Percentiles rank a stretch among this genome's conserved stretches.
Conservation (phyloP, 306 rosid genomes). For the Lithocarpus polystachyus region DNA sequence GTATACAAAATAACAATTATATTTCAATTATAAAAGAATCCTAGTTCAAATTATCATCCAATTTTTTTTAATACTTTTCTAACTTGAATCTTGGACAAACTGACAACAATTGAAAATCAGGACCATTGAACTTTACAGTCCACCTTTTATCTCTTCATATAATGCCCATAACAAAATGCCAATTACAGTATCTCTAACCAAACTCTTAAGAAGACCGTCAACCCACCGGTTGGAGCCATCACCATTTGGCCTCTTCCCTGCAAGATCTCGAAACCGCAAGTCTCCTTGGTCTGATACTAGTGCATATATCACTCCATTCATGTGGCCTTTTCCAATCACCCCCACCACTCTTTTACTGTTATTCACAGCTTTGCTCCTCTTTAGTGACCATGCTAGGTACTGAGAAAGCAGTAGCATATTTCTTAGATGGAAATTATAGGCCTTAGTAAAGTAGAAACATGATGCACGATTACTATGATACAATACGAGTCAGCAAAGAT, state of each 20-base stretch:
- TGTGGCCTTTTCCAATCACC: conserved; percentile 87
- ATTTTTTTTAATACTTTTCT: background rate
- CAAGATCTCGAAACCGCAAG: conserved; percentile 71
- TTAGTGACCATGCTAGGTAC: conserved; percentile 92
- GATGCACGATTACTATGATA: background rate
- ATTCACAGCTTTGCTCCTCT: conserved; percentile 91
- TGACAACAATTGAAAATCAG: background rate
- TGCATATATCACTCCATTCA: conserved; percentile 81
- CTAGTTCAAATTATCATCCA: background rate
- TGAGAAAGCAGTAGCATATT: conserved; percentile 26
- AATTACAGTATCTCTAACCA: conserved; percentile 67
- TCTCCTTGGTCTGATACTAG: conserved; percentile 61
- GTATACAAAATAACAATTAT: background rate
- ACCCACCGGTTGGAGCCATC: conserved; percentile 36
- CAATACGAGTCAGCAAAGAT: background rate
- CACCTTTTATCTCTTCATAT: conserved; percentile 50
- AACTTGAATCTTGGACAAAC: background rate
- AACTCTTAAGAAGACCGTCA: conserved; percentile 38
- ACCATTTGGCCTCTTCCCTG: conserved; percentile 38
- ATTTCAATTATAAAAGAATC: background rate
- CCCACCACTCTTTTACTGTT: conserved; percentile 80
- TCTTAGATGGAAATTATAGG: background rate
- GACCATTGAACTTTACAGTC: background rate
- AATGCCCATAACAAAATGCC: conserved; percentile 75
- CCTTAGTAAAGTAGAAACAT: background rate